Conservation (phyloP, 768 basidiomycete genomes). For the Suillus spraguei region DNA sequence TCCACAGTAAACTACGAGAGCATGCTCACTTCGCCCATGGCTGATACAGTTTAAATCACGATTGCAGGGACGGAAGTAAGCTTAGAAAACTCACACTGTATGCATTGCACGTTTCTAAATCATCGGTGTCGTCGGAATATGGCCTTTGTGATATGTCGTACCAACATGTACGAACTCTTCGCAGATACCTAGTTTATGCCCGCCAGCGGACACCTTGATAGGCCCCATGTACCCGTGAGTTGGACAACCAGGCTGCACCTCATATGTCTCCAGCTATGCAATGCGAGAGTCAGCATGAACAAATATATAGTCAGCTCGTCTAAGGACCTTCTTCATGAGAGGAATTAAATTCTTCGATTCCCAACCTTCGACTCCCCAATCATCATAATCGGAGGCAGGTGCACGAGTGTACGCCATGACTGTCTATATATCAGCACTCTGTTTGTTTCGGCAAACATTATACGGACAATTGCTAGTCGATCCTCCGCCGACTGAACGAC, state of each 20-base stretch:
- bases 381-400: slow-evolving; percentile 55
- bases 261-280: slow-evolving; percentile 23
- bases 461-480: slow-evolving; percentile 51
- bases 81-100: slow-evolving; percentile 45
- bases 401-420: slow-evolving; percentile 60
- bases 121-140: slow-evolving; percentile 48
- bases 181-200: slow-evolving; percentile 41
- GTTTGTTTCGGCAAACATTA: slow-evolving; percentile 9
- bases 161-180: slow-evolving; percentile 51
- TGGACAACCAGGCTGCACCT: slow-evolving; percentile 17
- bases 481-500: slow-evolving; percentile 36
- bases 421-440: slow-evolving; percentile 13
- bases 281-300: neutral
- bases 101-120: slow-evolving; percentile 42
- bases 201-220: slow-evolving; percentile 26
- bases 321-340: slow-evolving; percentile 26
- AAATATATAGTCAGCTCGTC: neutral
- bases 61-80: neutral
- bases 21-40: slow-evolving; percentile 54
- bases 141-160: slow-evolving; percentile 47
- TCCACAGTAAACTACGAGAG: neutral
- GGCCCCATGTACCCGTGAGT: slow-evolving; percentile 27
- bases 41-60: slow-evolving; percentile 29
- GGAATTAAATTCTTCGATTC: slow-evolving; percentile 29
- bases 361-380: slow-evolving; percentile 33